These are phyloP conservation scores for Apocynum venetum DNA, from an alignment of 257 asterid species.

Conservation along the genomic window DNA sequence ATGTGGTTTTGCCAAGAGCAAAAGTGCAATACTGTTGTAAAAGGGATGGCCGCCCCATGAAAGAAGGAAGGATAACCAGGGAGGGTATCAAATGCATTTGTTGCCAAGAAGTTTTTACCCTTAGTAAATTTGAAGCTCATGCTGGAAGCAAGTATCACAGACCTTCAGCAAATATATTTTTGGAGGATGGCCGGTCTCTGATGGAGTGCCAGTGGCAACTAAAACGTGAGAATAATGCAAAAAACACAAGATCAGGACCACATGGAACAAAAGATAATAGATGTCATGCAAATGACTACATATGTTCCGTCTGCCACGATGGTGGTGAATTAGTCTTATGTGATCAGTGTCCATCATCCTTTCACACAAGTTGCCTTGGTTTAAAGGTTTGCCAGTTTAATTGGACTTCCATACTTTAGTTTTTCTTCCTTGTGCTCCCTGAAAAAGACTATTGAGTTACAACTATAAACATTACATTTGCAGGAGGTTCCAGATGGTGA, in stretches of 20 bases:
- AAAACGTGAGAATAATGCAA: slow-evolving; percentile 21
- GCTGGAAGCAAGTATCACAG: slow-evolving; percentile 56
- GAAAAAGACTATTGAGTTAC: background rate
- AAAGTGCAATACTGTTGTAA: slow-evolving; percentile 52
- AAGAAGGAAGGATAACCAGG: slow-evolving; percentile 72
- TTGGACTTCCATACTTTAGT: slow-evolving; percentile 9
- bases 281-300: slow-evolving; percentile 45
- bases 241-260: slow-evolving; percentile 25
- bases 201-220: slow-evolving; percentile 58
- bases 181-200: slow-evolving; percentile 83
- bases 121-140: slow-evolving; percentile 63
- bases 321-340: slow-evolving; percentile 86
- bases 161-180: slow-evolving; percentile 60
- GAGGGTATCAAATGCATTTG: slow-evolving; percentile 86
- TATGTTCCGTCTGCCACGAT: slow-evolving; percentile 77
- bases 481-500: slow-evolving; percentile 89
- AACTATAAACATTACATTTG: slow-evolving; percentile 13
- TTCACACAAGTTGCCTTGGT: slow-evolving; percentile 75
- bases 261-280: slow-evolving; percentile 23
- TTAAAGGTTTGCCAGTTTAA: slow-evolving; percentile 50
- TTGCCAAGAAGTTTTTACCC: slow-evolving; percentile 49
- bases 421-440: background rate
- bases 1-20: slow-evolving; percentile 58
- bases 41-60: slow-evolving; percentile 29
- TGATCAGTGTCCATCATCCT: slow-evolving; percentile 90